Percentiles rank a stretch among this genome's conserved stretches.
These are phyloP conservation scores for Eutypella sp. DNA, from an alignment of 2,329 filamentous ascomycete genomes.

Conservation along the genomic window DNA sequence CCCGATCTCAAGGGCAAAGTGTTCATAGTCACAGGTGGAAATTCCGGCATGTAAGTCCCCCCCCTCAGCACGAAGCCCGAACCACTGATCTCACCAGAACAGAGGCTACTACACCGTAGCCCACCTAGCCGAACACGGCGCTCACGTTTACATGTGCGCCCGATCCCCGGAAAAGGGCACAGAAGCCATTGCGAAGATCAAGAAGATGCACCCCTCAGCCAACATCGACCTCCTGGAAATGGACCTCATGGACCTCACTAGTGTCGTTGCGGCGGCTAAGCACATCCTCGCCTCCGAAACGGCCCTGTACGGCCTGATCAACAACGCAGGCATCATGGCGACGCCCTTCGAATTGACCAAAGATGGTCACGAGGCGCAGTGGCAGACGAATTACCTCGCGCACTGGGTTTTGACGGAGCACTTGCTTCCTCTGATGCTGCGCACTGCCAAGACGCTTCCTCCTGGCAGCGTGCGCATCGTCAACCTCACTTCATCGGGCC, in stretches of 20 bases:
- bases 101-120: slow-evolving; percentile 32
- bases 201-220: slow-evolving; percentile 24
- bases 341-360: slow-evolving; percentile 27
- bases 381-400: slow-evolving; percentile 38
- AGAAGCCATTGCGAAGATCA: slow-evolving; percentile 28
- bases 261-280: slow-evolving; percentile 30
- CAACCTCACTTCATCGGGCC: slow-evolving; percentile 24
- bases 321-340: slow-evolving; percentile 28
- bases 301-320: slow-evolving; percentile 28
- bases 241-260: slow-evolving; percentile 30
- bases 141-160: slow-evolving; percentile 36
- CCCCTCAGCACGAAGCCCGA: slow-evolving; percentile 3
- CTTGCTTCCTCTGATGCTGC: slow-evolving; percentile 31
- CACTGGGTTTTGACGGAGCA: slow-evolving; percentile 37
- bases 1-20: slow-evolving; percentile 37
- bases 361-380: slow-evolving; percentile 34
- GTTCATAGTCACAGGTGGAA: slow-evolving; percentile 40
- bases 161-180: slow-evolving; percentile 30
- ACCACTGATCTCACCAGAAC: slow-evolving; percentile 10
- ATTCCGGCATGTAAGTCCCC: slow-evolving; percentile 38
- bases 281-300: slow-evolving; percentile 23
- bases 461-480: slow-evolving; percentile 24
- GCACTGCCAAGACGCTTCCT: slow-evolving; percentile 21
- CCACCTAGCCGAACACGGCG: slow-evolving; percentile 31
- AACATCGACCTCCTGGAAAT: slow-evolving; percentile 30